Evolutionary conservation across 768 basidiomycete species (phyloP), one percentile per base, ranked within the genome.

Genomic region (Boletus vinaceobasis): DNA sequence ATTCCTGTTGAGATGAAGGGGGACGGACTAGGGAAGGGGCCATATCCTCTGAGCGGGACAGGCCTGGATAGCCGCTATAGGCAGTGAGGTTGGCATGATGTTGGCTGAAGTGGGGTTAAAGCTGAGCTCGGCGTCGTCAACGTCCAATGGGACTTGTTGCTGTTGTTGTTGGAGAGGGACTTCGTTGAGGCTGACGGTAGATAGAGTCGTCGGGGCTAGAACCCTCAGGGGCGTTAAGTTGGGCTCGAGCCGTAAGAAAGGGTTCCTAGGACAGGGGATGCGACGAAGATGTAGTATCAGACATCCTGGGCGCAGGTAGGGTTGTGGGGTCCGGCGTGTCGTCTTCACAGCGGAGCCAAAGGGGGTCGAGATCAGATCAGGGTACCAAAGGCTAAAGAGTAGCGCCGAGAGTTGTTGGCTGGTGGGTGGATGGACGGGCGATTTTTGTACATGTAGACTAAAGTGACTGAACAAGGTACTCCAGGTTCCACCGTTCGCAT

Each of bases 1-100:
- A 76, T 11, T 77, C 76, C 50, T 73, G 72, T 37, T 78, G 75
- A 46, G 74, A 67, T 11, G 67, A 70, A 14, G 75, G 69, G 23
- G 72, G 72, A 32, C 62, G 71, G 32, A 69, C 0, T 0, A 64
- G 3, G 7, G 65, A 69, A 14, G 69, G 61, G 10, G 71, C 69
- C 38, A 86, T 73, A 62, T 88, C 88, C 67, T 89, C 87, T 38
- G 82, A 84, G 57, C 84, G 82, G 32, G 79, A 79, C 19, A 76
- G 75, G 15, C 68, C 67, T n/a, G 74, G 70, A 21, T 74, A 71
- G 52, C 70, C 71, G 2, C 59, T 47, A 52, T 83, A 81, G 38
- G 73, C 65, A 0, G 73, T 62, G 45, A 80, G 73, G 57, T 76
- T 78, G 63, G 75, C 64, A 78, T 71, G 60, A 66, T 75, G 50